Base-by-base conservation (phyloP, 225 moss, liverwort and hornwort species). In the Anthoceros angustus region DNA sequence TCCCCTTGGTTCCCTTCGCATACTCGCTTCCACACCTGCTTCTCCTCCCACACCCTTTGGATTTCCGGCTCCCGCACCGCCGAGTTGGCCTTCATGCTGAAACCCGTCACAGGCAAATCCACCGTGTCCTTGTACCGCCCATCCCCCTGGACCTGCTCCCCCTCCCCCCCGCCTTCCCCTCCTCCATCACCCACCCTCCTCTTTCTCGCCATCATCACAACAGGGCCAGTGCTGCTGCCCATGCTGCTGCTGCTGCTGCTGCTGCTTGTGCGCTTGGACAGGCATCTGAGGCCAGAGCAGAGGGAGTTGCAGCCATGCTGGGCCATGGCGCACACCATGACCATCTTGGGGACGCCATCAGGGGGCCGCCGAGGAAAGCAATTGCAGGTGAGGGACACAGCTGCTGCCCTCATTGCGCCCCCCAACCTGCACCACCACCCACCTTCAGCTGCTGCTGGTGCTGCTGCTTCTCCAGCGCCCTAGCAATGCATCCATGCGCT, bases 11-110 rank as follows among this genome's bases (percentile, higher is more conserved):
- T 98, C 67, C 73, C 82, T 41, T 98, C 91, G 64, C 76, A 66
- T 70, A 98, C 25, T 74, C 82, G 87, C 69, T 87, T 86, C 64
- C 88, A 72, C 40, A 98, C 82, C 70, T 87, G 88, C 67, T 82
- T 95, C 16, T 85, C 78, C 74, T 95, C 88, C 95, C 95, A 91
- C 21, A 88, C 69, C 68, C 87, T 91, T 74, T 95, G 91, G 75
- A 91, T 98, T 82, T 98, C 95, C 46, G 95, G 95, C 68, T 91
- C 91, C 70, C 91, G 78, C 66, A 82, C 83, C 63, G 87, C 91
- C 12, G 95, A 88, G 86, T 91, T 95, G 65, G 95, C 95, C 76
- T 88, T 88, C 88, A 91, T 84, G 70, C 80, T 82, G 68, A 95
- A 95, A 73, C 70, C 80, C 45, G 91, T 95, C 70, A 86, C 86